phyloP scores from a whole-genome alignment of 192 early-diverging fungal species.

The Jimgerdemannia flammicorona region DNA sequence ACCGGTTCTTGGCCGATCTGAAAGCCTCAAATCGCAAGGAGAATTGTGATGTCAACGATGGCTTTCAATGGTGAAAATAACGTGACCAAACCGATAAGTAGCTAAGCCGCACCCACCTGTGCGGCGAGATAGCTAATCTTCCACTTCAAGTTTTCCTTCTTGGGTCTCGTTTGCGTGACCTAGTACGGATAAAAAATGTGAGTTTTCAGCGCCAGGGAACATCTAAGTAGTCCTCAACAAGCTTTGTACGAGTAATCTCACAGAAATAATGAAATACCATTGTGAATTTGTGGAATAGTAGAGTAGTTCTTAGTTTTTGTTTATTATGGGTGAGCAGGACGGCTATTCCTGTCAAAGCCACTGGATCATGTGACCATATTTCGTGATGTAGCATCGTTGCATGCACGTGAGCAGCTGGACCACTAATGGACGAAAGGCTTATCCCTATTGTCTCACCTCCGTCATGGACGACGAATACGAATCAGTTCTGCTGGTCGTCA shows the following conservation, averaged over 20 bases:
- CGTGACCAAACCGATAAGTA: neutral
- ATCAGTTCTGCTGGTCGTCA: slow-evolving; percentile 72
- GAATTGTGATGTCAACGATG: too few species aligned
- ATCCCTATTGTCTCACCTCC: neutral
- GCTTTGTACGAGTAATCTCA: too few species aligned
- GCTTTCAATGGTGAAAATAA: neutral
- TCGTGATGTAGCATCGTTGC: neutral
- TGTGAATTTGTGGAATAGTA: neutral
- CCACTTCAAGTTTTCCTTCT: slow-evolving; percentile 34
- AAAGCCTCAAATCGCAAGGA: neutral
- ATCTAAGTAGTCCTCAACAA: too few species aligned
- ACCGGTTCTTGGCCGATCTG: neutral
- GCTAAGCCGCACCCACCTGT: slow-evolving; percentile 12
- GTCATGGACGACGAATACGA: slow-evolving; percentile 65
- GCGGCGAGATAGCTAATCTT: slow-evolving; percentile 37
- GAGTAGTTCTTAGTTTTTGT: neutral
- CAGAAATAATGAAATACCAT: neutral
- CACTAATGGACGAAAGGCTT: neutral
- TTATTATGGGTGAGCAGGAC: neutral
- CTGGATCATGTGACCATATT: neutral
- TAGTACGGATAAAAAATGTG: neutral
- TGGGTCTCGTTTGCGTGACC: neutral
- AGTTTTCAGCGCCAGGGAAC: too few species aligned
- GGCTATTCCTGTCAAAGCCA: neutral
- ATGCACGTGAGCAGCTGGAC: neutral